Conservation (phyloP, 1,284 basidiomycete species). For the Rhodotorula sp. region DNA sequence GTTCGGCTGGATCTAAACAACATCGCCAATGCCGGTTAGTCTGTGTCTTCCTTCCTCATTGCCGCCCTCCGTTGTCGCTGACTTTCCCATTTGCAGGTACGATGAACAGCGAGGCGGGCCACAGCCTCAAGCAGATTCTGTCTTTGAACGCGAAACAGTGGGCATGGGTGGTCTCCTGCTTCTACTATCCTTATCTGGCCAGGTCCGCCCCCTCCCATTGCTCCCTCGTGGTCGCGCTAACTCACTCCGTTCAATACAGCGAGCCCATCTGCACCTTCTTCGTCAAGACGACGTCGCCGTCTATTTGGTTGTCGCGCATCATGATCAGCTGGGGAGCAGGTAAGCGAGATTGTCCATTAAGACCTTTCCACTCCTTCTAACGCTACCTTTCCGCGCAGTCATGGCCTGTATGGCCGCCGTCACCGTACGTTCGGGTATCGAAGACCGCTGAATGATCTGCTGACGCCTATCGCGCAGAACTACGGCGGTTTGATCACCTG, state of each 20-base stretch:
- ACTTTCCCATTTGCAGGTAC: not conserved
- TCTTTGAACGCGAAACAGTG: conserved; percentile 9
- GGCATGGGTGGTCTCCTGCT: not conserved
- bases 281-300: conserved; percentile 7
- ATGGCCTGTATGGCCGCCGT: conserved; percentile 17
- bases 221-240: not conserved
- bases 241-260: not conserved
- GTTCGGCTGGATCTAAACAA: conserved; percentile 17
- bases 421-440: not conserved
- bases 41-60: not conserved
- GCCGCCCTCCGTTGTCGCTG: not conserved
- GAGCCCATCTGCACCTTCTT: conserved; percentile 14
- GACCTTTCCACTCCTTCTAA: not conserved
- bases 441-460: not conserved
- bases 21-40: not conserved
- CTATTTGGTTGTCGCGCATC: conserved; percentile 12
- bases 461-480: not conserved
- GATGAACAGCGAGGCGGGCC: conserved; percentile 12
- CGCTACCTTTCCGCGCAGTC: not conserved
- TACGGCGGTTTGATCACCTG: conserved; percentile 15
- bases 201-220: too few relatives aligned
- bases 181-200: conserved; percentile 8
- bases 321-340: conserved; percentile 11
- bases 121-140: conserved; percentile 13
- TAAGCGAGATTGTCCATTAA: not conserved